Evolutionary conservation across 768 basidiomycete genomes (phyloP).

Genomic region (Lactarius trivialis): DNA sequence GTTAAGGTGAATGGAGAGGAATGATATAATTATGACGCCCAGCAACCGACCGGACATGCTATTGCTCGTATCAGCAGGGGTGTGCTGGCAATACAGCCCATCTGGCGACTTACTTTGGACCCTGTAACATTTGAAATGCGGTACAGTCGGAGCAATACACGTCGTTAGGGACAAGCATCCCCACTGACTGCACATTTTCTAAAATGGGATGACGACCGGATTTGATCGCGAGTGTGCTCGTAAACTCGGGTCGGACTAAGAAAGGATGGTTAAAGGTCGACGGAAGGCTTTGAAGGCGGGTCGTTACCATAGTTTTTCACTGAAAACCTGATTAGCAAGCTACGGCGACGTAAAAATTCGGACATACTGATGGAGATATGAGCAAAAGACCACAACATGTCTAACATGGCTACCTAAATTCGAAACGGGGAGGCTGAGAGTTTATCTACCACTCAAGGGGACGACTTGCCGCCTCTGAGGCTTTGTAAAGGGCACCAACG

Average conservation of each 20-base stretch:
- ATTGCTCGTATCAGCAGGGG: not conserved
- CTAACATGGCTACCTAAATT: slow-evolving; percentile 71
- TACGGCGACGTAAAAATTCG: not conserved
- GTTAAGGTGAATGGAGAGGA: not conserved
- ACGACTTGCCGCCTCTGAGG: slow-evolving; percentile 75
- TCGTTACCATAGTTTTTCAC: slow-evolving; percentile 45
- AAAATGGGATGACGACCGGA: slow-evolving; percentile 84
- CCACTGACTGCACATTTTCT: slow-evolving; percentile 62
- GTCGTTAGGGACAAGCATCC: slow-evolving; percentile 80
- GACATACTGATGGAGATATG: slow-evolving; percentile 71
- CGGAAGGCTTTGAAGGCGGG: not conserved
- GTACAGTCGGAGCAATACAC: slow-evolving; percentile 81
- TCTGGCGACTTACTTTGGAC: slow-evolving; percentile 61
- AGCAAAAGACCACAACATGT: slow-evolving; percentile 88
- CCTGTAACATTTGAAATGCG: slow-evolving; percentile 86
- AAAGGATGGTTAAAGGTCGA: not conserved
- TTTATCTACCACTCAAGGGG: not conserved
- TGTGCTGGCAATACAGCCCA: not conserved
- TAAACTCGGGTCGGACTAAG: slow-evolving; percentile 85
- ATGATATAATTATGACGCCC: not conserved
- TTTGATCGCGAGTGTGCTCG: slow-evolving; percentile 84
- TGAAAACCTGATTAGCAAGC: slow-evolving; percentile 13
- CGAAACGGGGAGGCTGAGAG: not conserved
- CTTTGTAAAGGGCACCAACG: slow-evolving; percentile 80
- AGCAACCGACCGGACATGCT: slow-evolving; percentile 54